Percentiles rank a stretch among this genome's conserved stretches.
Evolutionary conservation across 805 yeast genomes (phyloP).

Genomic region (Pichia thaimueangensis): DNA sequence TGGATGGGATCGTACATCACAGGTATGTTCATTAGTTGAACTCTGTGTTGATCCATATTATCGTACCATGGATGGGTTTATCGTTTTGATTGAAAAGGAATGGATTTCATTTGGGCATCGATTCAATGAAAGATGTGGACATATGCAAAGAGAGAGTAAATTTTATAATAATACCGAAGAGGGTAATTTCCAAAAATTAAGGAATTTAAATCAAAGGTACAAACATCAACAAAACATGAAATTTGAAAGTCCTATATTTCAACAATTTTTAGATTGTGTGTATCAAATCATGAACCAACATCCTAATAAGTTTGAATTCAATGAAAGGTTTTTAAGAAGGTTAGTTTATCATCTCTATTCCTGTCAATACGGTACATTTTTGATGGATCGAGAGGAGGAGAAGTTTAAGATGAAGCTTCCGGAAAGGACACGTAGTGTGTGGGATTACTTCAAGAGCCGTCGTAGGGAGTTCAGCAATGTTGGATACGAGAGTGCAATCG

Average conservation of each 20-base stretch:
- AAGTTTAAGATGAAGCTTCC: slow-evolving; percentile 37
- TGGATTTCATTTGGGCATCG: slow-evolving; percentile 95
- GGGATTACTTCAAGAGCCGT: slow-evolving; percentile 89
- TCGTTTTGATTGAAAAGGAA: slow-evolving; percentile 81
- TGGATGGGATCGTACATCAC: slow-evolving; percentile 98
- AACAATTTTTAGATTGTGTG: slow-evolving; percentile 86
- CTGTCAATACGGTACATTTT: slow-evolving; percentile 90
- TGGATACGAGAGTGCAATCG: slow-evolving; percentile 24
- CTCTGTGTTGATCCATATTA: slow-evolving; percentile 85
- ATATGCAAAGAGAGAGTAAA: slow-evolving; percentile 49
- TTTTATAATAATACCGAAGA: slow-evolving; percentile 38
- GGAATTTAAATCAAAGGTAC: slow-evolving; percentile 44
- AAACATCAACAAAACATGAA: slow-evolving; percentile 45
- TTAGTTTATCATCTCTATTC: slow-evolving; percentile 84
- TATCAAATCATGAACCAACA: slow-evolving; percentile 70
- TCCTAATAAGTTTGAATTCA: slow-evolving; percentile 75
- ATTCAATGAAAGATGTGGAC: slow-evolving; percentile 78
- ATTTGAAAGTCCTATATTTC: slow-evolving; percentile 85
- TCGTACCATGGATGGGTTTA: slow-evolving; percentile 84
- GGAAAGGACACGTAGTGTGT: slow-evolving; percentile 63
- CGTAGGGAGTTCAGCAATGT: slow-evolving; percentile 58
- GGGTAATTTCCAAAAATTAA: slow-evolving; percentile 33
- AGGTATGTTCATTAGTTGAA: slow-evolving; percentile 76
- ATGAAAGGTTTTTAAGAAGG: slow-evolving; percentile 80
- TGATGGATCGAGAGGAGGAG: slow-evolving; percentile 70